Conservation (phyloP, 768 basidiomycete genomes). For the Tulasnella sp. region DNA sequence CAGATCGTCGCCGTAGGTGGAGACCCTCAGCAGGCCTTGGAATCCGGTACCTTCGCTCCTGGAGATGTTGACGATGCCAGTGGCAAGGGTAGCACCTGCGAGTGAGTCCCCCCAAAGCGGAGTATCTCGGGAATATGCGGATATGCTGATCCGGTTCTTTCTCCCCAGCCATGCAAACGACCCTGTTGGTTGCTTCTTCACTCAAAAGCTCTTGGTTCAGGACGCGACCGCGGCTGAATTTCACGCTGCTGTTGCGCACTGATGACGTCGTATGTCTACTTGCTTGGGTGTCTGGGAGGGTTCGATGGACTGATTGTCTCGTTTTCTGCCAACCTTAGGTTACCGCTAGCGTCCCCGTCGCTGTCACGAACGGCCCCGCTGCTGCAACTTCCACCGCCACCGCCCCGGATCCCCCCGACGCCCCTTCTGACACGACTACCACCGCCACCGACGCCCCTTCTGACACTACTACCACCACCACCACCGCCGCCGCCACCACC, state of each 20-base stretch:
- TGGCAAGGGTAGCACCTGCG: slow-evolving; percentile 59
- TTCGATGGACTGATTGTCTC: background rate
- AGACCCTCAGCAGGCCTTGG: slow-evolving; percentile 60
- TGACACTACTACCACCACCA: too few species aligned
- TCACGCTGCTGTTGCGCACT: slow-evolving; percentile 46
- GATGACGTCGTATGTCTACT: slow-evolving; percentile 27
- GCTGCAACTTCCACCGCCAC: slow-evolving; percentile 31
- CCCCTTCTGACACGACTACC: slow-evolving; percentile 14
- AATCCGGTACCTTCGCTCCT: slow-evolving; percentile 65
- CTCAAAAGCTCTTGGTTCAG: slow-evolving; percentile 59
- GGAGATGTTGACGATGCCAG: slow-evolving; percentile 58
- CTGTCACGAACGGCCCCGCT: slow-evolving; percentile 36
- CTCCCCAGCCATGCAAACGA: slow-evolving; percentile 52
- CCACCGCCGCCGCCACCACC: background rate
- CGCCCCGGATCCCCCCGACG: slow-evolving; percentile 30
- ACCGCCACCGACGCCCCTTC: too few species aligned
- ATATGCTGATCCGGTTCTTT: background rate
- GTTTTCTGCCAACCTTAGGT: slow-evolving; percentile 15
- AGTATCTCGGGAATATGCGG: background rate
- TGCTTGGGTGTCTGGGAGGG: too few species aligned
- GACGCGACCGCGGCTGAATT: slow-evolving; percentile 65
- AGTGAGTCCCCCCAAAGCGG: slow-evolving; percentile 39
- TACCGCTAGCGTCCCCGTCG: slow-evolving; percentile 40
- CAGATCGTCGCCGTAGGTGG: slow-evolving; percentile 66
- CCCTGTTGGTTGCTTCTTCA: slow-evolving; percentile 62